Base-by-base conservation (phyloP, 1,284 basidiomycete species). In the Tranzscheliella williamsii region DNA sequence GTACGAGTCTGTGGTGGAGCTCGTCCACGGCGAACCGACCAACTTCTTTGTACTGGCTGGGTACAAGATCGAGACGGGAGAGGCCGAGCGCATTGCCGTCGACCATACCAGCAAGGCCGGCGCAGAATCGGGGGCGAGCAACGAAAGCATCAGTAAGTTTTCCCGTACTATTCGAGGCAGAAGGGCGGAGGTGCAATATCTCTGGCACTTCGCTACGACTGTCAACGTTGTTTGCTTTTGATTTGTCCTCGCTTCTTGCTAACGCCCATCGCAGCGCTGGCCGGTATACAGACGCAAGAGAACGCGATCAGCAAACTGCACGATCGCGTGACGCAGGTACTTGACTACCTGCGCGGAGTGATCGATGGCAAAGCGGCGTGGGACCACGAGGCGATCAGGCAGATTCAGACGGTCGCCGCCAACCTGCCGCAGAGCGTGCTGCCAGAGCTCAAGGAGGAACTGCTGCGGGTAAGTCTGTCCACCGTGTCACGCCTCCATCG, bases 21-120 rank as follows among this genome's bases (percentile, higher is more conserved):
- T 73, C 27, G 53, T 50, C 7, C 41, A 50, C n/a, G 58, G 50
- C 11, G 57, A 58, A 42, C 39, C 52, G 23, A 39, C 45, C 22
- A 54, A 49, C 38, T 68, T 60, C 33, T 94, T 90, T 73, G 85
- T 92, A 24, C 87, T 89, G 60, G 88, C 85, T 1, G 79, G 86
- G 1, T 97, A 84, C 80, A 86, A 83, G 44, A 87, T 98, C n/a
- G 91, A 96, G 79, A 96, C 93, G 0, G 94, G 94, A 22, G 95
- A 98, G 79, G 94, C 95, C 5, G 94, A 98, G 76, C 85, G 95
- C 23, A 96, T 98, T 58, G 95, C 95, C 2, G 94, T 98, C 0
- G 93, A 98, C 78, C 92, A 91, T 83, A 90, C 91, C 1, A 88
- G 90, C 12, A 87, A 87, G 75, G 91, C 91, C n/a, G 61, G 88